A percentile compares a stretch with the other conserved stretches of the same genome.
phyloP scores from a whole-genome alignment of 768 basidiomycete species.

The Mycena galopus region DNA sequence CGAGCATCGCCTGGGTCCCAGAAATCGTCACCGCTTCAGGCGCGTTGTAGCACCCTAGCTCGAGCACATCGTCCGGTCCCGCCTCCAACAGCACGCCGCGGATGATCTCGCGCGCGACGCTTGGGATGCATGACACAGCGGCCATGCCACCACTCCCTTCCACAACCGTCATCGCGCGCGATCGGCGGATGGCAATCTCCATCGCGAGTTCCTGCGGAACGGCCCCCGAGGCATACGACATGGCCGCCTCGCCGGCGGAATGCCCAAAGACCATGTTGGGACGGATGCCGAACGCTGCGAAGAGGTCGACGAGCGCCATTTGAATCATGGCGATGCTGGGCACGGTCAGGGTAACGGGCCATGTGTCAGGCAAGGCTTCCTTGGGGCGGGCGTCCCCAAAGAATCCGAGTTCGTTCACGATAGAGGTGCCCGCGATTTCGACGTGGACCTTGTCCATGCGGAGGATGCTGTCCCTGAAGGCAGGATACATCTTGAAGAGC shows the following conservation, averaged over 20 bases:
- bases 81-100: constrained; percentile 16
- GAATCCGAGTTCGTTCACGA: constrained; percentile 41
- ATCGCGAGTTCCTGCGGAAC: constrained; percentile 53
- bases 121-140: constrained; percentile 52
- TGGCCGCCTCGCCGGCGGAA: constrained; percentile 60
- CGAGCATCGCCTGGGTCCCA: constrained; percentile 45
- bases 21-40: constrained; percentile 54
- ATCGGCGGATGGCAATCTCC: constrained; percentile 57
- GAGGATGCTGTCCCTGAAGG: constrained; percentile 54
- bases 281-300: no score
- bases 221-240: constrained; percentile 59
- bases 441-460: constrained; percentile 53
- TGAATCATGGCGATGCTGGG: no score
- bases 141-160: constrained; percentile 59
- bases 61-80: constrained; percentile 38
- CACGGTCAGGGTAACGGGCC: constrained; percentile 52
- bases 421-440: constrained; percentile 48
- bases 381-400: neutral
- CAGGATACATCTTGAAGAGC: constrained; percentile 48
- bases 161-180: constrained; percentile 47
- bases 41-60: constrained; percentile 59
- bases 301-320: no score
- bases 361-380: constrained; percentile 14
- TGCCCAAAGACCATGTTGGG: no score
- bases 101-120: constrained; percentile 45